Percentiles rank a stretch among this genome's conserved stretches.
These are phyloP conservation scores for Biscutella laevigata DNA, from an alignment of 441 rosid genomes.

Conservation along the genomic window DNA sequence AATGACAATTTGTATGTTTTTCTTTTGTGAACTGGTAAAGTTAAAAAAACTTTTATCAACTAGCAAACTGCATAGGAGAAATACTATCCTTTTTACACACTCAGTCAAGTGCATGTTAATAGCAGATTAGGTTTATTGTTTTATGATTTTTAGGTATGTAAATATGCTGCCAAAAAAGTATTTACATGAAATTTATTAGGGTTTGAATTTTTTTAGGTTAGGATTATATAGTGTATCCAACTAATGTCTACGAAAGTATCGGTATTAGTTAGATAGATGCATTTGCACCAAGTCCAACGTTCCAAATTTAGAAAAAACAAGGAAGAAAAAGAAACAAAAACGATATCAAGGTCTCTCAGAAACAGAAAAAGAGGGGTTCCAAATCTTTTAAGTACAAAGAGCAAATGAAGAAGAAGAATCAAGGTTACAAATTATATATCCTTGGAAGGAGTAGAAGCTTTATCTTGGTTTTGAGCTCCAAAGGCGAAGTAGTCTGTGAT, in stretches of 20 bases:
- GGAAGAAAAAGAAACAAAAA: not conserved
- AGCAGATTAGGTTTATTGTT: too few species aligned
- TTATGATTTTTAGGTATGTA: too few species aligned
- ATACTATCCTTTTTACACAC: too few species aligned
- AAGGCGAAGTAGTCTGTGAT: slow-evolving; percentile 62
- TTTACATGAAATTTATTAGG: too few species aligned
- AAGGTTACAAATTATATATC: slow-evolving; percentile 14
- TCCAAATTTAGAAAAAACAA: not conserved
- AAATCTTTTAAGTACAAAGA: slow-evolving; percentile 23
- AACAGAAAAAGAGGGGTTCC: slow-evolving; percentile 3
- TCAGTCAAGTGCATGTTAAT: too few species aligned
- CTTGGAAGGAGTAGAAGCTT: slow-evolving; percentile 16
- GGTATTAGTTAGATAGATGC: not conserved
- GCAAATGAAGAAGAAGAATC: slow-evolving; percentile 13
- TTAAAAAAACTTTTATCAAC: too few species aligned
- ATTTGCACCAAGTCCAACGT: too few species aligned
- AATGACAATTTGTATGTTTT: too few species aligned
- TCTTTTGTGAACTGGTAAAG: too few species aligned
- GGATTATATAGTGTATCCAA: too few species aligned
- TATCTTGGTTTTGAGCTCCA: slow-evolving; percentile 54
- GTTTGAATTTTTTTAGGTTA: too few species aligned
- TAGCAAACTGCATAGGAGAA: too few species aligned
- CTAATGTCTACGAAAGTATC: not conserved
- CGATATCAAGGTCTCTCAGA: slow-evolving; percentile 1
- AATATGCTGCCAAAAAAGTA: not conserved